A percentile compares a stretch with the other conserved stretches of the same genome.
Evolutionary conservation across 805 yeast species (phyloP).

Genomic region (Yamadazyma akitaensis): DNA sequence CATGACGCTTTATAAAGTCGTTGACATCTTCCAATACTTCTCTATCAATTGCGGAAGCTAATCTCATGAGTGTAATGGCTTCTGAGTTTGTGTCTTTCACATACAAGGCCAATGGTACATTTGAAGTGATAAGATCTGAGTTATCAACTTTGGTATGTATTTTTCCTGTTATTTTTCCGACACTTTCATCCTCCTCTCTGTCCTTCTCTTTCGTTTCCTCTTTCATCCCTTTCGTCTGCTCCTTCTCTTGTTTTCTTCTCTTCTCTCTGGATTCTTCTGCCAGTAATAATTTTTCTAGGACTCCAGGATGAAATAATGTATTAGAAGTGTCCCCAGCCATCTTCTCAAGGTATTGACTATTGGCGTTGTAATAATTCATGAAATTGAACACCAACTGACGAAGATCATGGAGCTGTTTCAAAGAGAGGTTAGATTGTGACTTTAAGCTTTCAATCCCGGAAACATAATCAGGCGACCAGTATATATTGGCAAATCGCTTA

Average conservation of each 20-base stretch:
- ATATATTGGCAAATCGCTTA: slow-evolving; percentile 29
- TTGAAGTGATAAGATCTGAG: slow-evolving; percentile 5
- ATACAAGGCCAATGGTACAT: slow-evolving; percentile 12
- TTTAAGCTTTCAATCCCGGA: slow-evolving; percentile 32
- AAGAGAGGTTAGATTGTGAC: slow-evolving; percentile 28
- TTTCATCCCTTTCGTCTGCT: background rate
- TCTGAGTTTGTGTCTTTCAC: slow-evolving; percentile 22
- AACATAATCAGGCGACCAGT: slow-evolving; percentile 42
- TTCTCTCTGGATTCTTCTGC: background rate
- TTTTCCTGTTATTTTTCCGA: background rate
- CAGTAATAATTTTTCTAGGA: background rate
- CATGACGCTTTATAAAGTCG: slow-evolving; percentile 32
- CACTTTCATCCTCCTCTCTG: background rate
- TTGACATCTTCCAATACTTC: slow-evolving; percentile 33
- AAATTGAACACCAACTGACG: slow-evolving; percentile 34
- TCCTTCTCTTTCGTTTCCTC: background rate
- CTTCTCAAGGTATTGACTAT: slow-evolving; percentile 30
- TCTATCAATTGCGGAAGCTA: slow-evolving; percentile 34
- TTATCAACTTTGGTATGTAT: background rate
- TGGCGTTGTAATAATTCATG: slow-evolving; percentile 33
- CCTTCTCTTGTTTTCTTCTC: background rate
- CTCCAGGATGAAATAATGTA: background rate
- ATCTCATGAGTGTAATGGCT: slow-evolving; percentile 19
- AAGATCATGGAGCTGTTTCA: slow-evolving; percentile 39
- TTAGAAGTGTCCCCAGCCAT: slow-evolving; percentile 13